Percentiles rank a stretch among this genome's conserved stretches.
These are phyloP conservation scores for Pseudozyma tsukubaensis DNA, from an alignment of 1,284 basidiomycete species.

Conservation along the genomic window DNA sequence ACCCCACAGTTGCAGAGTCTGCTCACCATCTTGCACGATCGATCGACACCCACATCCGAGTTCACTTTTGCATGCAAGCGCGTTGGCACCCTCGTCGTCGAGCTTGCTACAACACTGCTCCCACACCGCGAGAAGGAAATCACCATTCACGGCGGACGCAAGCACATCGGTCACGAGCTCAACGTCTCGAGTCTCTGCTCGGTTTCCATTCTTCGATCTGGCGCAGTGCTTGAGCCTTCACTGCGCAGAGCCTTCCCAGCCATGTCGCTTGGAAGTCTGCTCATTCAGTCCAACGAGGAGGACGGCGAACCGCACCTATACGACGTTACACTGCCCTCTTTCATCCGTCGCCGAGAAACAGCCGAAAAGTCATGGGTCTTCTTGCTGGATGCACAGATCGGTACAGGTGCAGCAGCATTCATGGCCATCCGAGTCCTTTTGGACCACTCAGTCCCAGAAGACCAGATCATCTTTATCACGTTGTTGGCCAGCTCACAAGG, in stretches of 20 bases:
- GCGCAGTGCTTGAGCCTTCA: conserved; percentile 89
- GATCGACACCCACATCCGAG: conserved; percentile 75
- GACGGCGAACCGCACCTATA: conserved; percentile 90
- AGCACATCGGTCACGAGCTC: conserved; percentile 76
- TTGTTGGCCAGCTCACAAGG: conserved; percentile 86
- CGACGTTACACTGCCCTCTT: conserved; percentile 80
- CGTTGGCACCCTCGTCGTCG: conserved; percentile 84
- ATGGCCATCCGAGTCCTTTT: conserved; percentile 96
- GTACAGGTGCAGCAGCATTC: conserved; percentile 91
- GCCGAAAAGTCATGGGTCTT: conserved; percentile 82
- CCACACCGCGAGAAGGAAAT: conserved; percentile 78
- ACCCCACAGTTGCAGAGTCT: conserved; percentile 78
- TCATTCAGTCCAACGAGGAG: conserved; percentile 84
- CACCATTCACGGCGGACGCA: conserved; percentile 74
- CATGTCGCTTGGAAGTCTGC: conserved; percentile 85
- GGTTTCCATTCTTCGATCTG: conserved; percentile 86
- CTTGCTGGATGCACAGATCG: conserved; percentile 94
- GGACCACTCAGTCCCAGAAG: conserved; percentile 89
- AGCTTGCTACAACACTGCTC: conserved; percentile 83
- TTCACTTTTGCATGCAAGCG: conserved; percentile 91
- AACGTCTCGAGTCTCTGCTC: conserved; percentile 78
- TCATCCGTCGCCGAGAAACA: conserved; percentile 48
- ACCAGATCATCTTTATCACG: conserved; percentile 75
- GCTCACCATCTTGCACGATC: conserved; percentile 84
- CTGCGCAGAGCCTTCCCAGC: conserved; percentile 87